phyloP scores from a whole-genome alignment of 768 basidiomycete species.

The Pleurotus platypus region DNA sequence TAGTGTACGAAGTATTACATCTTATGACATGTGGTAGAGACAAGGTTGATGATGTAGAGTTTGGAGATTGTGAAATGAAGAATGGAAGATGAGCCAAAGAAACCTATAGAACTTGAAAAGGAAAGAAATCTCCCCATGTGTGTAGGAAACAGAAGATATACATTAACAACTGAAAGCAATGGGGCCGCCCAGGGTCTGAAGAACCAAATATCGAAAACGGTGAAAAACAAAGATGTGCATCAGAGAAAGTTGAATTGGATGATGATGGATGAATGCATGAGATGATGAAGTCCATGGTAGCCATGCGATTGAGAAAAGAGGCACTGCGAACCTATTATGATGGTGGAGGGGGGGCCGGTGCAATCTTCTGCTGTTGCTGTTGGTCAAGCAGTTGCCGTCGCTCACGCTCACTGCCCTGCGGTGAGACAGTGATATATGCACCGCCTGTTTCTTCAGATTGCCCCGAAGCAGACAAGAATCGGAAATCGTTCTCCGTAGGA shows the following conservation, averaged over 20 bases:
- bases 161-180: constrained; percentile 18
- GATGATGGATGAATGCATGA: constrained; percentile 21
- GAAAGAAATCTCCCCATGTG: background rate
- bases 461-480: constrained; percentile 42
- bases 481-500: constrained; percentile 57
- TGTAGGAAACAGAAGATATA: constrained; percentile 20
- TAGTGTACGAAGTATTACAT: constrained; percentile 8
- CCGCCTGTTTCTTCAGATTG: constrained; percentile 71
- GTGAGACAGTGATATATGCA: constrained; percentile 84
- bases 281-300: constrained; percentile 19
- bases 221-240: constrained; percentile 8
- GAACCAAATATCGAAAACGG: constrained; percentile 14
- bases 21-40: constrained; percentile 7
- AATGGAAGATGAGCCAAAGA: background rate
- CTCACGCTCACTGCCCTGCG: constrained; percentile 72
- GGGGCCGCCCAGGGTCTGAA: constrained; percentile 22
- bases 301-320: constrained; percentile 17
- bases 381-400: constrained; percentile 31
- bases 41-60: constrained; percentile 3
- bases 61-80: constrained; percentile 1
- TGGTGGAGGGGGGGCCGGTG: constrained; percentile 13
- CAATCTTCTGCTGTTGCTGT: background rate
- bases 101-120: constrained; percentile 3
- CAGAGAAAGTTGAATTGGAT: constrained; percentile 1
- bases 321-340: constrained; percentile 18